Base-by-base conservation (phyloP, 495 filamentous ascomycete species). In the Rhizodiscina lignyota region DNA sequence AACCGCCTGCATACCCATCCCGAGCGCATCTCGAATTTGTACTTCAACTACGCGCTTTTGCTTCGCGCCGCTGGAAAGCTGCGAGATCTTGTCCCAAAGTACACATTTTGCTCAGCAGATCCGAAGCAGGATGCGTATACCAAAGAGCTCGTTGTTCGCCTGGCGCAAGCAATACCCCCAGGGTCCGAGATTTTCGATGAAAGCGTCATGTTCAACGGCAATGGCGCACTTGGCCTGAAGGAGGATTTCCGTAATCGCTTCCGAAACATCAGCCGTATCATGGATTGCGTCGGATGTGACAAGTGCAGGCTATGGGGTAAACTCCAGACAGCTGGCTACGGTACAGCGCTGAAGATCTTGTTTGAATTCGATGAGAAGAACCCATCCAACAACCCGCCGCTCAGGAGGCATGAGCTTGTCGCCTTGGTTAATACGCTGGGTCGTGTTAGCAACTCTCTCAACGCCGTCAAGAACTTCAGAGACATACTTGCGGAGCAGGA, bases 211-310 rank as follows among this genome's bases (percentile, higher is more conserved):
- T 97, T 97, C 58, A 72, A 74, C 40, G 78, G 74, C 21, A 66
- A 69, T 44, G 66, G 66, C 6, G 63, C 66, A n/a, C 66, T 57
- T 23, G 42, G 65, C 2, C 63, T 96, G 24, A 96, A 94, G 52
- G 91, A 96, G 52, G 89, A 97, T 51, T 97, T 97, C 68, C 78
- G 83, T 45, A 87, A 91, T 52, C 81, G 89, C 11, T 96, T 97
- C 70, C 71, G 89, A 44, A 97, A 97, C 44, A 83, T 97, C 35
- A 85, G 78, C 44, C 72, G 89, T 16, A 61, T 96, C 46, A 97
- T 97, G 89, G 89, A 97, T 59, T 97, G 89, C 54, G 89, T 96
- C 12, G 89, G 89, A 16, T 97, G 89, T 57, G 89, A 97, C 61
- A 97, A 97, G 60, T 97, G 89, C 59, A 74, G 89, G 12, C 72